A percentile compares a stretch with the other conserved stretches of the same genome.
Conservation (phyloP, 2,329 filamentous ascomycete genomes). For the Xylaria sp. region DNA sequence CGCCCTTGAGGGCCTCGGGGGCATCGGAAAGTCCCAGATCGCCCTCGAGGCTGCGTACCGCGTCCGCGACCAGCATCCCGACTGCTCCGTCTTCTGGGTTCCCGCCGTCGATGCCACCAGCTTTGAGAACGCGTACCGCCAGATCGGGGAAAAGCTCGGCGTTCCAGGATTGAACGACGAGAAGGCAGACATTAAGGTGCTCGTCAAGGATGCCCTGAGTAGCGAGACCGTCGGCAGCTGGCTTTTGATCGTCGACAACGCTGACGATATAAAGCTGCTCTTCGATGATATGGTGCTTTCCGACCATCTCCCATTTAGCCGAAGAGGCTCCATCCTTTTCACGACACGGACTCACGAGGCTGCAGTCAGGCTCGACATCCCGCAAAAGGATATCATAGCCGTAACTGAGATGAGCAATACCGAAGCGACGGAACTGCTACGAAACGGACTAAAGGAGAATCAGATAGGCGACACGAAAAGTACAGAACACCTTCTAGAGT, state of each 20-base stretch:
- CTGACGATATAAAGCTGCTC: conserved; percentile 43
- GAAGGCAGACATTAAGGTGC: conserved; percentile 39
- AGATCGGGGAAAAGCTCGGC: conserved; percentile 33
- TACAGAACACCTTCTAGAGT: conserved; percentile 31
- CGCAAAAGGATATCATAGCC: not conserved
- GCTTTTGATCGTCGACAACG: conserved; percentile 51
- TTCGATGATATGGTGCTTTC: conserved; percentile 24
- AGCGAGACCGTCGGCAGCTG: conserved; percentile 34
- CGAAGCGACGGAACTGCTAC: no score
- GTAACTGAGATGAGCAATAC: no score
- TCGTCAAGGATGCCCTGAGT: conserved; percentile 41
- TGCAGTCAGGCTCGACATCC: conserved; percentile 4
- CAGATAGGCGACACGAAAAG: conserved; percentile 7
- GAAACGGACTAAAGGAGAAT: no score
- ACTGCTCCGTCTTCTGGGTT: conserved; percentile 48
- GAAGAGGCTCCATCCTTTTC: conserved; percentile 37
- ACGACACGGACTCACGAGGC: conserved; percentile 29
- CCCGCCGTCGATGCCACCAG: conserved; percentile 31
- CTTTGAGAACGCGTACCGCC: no score
- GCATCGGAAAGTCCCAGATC: conserved; percentile 45
- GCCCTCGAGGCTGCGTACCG: conserved; percentile 40
- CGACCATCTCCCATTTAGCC: conserved; percentile 37
- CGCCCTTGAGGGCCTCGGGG: conserved; percentile 38
- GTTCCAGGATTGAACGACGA: conserved; percentile 37
- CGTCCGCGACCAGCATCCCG: conserved; percentile 25